Evolutionary conservation across 108 stramenopile species (phyloP), one percentile per base, ranked within the genome.

Genomic region (Discostella stelligeroides): DNA sequence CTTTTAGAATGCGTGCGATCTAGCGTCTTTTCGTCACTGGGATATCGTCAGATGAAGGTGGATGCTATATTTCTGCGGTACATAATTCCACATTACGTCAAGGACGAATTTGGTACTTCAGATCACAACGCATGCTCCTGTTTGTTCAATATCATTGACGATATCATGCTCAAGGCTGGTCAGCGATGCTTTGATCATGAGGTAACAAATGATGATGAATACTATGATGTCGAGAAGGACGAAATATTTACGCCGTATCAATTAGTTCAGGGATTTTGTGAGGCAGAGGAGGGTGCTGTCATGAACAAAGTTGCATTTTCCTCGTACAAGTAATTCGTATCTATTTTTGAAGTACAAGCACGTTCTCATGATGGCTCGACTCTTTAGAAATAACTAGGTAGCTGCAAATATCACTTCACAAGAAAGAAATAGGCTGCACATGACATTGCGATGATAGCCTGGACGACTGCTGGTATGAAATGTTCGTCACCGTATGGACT

Each of bases 71-170:
- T 94, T 18, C 43, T 94, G 18, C 87, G 86, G 50, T 84, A 79
- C 46, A 42, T 91, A 49, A 54, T 94, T n/a, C 88, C 88, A 21
- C 90, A 90, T 78, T 94, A 80, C 54, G 75, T 94, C 14, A 86
- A 80, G 40, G 87, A 92, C 64, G 88, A 85, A 37, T 75, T 79
- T 41, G 72, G 77, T 15, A 66, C 77, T 17, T 72, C 88, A 9
- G 86, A 87, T n/a, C 68, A 77, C 1, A 75, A 70, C 47, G 75
- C 67, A 3, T 75, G 71, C 60, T 70, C 74, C 0, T 47, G 69
- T 55, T 46, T 85, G 23, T 79, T 65, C 12, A 84, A 79, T 57
- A 64, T 55, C n/a, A 67, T 86, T 38, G 72, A 82, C 66, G 76
- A 86, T 49, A 60, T 82, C 21, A 66, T 86, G 64, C 76, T 68